Percentiles rank a stretch among this genome's conserved stretches.
phyloP scores from a whole-genome alignment of 2,329 filamentous ascomycete genomes.

The Exophiala xenobiotica region DNA sequence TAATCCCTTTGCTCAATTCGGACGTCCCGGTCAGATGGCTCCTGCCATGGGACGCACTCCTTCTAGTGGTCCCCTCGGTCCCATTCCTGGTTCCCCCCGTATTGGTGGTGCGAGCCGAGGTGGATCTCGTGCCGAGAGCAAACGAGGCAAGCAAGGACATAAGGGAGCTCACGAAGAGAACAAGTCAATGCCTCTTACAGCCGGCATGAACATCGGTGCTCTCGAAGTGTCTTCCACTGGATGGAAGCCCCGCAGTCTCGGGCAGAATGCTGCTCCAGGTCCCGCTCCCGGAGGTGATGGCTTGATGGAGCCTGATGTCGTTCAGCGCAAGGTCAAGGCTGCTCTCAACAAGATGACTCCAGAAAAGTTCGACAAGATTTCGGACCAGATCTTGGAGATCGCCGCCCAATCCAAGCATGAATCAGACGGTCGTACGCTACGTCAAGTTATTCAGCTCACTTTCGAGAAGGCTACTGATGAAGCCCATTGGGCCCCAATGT shows the following conservation, averaged over 20 bases:
- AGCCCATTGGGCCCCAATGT: slow-evolving; percentile 98
- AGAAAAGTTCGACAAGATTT: slow-evolving; percentile 96
- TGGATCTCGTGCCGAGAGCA: slow-evolving; percentile 45
- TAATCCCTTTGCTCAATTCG: slow-evolving; percentile 61
- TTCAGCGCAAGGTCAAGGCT: slow-evolving; percentile 98
- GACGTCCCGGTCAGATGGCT: slow-evolving; percentile 58
- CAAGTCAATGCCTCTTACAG: slow-evolving; percentile 89
- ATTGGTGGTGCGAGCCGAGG: slow-evolving; percentile 64
- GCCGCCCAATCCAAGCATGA: slow-evolving; percentile 95
- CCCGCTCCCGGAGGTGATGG: slow-evolving; percentile 52
- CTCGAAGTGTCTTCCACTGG: slow-evolving; percentile 71
- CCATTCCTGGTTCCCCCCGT: slow-evolving; percentile 69
- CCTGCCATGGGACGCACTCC: slow-evolving; percentile 64
- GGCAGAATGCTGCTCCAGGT: slow-evolving; percentile 43
- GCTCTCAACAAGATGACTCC: slow-evolving; percentile 99
- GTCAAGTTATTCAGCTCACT: slow-evolving; percentile 97
- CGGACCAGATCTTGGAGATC: slow-evolving; percentile 88
- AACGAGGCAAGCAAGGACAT: slow-evolving; percentile 50
- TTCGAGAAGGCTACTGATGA: slow-evolving; percentile 99
- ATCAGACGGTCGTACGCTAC: slow-evolving; percentile 85
- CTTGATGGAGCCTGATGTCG: slow-evolving; percentile 82
- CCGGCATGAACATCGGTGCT: slow-evolving; percentile 75
- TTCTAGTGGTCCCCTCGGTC: slow-evolving; percentile 51
- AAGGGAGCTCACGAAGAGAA: slow-evolving; percentile 68
- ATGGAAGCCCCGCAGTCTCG: slow-evolving; percentile 83